Evolutionary conservation across 2,329 filamentous ascomycete genomes (phyloP), one percentile per base, ranked within the genome.

Genomic region (Zarea fungicola): DNA sequence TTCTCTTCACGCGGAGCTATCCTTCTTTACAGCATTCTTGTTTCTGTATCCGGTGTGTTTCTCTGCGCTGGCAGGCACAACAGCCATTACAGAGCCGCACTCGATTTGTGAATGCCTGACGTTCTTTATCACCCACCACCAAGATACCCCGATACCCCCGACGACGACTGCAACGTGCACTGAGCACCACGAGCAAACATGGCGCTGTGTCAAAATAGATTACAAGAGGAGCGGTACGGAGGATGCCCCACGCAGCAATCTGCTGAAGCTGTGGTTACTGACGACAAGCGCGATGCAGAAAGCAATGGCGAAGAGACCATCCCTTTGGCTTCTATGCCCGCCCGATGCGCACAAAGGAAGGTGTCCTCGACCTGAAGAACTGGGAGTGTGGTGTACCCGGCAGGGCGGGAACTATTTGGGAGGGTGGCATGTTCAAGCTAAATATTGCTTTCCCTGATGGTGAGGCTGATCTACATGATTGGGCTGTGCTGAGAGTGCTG

Each of bases 371-470:
- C 63, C 76, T 99, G 55, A 96, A 96, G 77, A 81, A 83, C 56
- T 99, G 93, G 93, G 91, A 97, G 60, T 97, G 93, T 62, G 91
- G 91, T 36, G 87, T 99, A 36, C 93, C 93, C 4, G 93, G 95
- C 62, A 96, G 96, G 66, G 85, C 95, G 52, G 93, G 95, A 74
- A 99, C 95, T 0, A 84, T 97, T 19, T 99, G 93, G 93, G 91
- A 95, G 62, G 91, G 91, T n/a, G 93, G 93, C 2, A 73, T 96
- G 10, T 97, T 97, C 75, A 99, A 97, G 74, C 74, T 99, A 51
- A 89, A 87, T 50, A 86, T 99, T 60, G 83, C 80, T 10, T 99
- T 99, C 60, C 93, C 95, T 0, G 93, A 99, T 62, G 91, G 90
- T 93, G 70, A 67, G 83, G 70, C 34, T n/a, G n/a, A n/a, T n/a